Conservation (phyloP, 1,139 yeast species). For the Blastobotrys ciferrii region DNA sequence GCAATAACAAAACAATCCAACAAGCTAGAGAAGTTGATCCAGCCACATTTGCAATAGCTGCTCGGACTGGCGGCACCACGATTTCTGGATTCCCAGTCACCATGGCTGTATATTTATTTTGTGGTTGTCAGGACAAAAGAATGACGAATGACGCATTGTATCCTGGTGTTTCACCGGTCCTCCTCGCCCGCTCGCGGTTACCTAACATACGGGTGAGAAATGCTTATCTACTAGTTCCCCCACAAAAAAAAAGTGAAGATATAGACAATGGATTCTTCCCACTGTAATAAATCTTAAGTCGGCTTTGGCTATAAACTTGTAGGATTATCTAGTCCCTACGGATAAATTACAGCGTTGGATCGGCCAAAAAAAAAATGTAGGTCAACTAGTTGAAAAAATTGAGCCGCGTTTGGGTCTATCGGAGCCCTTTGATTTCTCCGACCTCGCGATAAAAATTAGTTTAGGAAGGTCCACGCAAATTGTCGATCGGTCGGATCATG, state of each 20-base stretch:
- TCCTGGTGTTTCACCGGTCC: background rate
- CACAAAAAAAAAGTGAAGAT: background rate
- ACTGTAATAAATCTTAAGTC: too few species aligned
- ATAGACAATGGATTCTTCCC: too few species aligned
- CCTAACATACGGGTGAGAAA: background rate
- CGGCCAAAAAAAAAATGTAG: too few species aligned
- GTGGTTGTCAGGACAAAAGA: background rate
- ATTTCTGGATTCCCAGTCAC: constrained; percentile 9
- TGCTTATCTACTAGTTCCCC: background rate
- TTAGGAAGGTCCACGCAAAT: too few species aligned
- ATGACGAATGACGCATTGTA: background rate
- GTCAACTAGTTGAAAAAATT: too few species aligned
- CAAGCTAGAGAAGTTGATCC: constrained; percentile 61
- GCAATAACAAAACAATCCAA: constrained; percentile 77
- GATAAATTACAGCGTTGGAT: too few species aligned
- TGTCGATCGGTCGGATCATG: too few species aligned
- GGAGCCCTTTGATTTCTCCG: too few species aligned
- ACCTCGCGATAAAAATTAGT: too few species aligned
- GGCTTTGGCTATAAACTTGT: too few species aligned
- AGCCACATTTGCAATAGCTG: constrained; percentile 56
- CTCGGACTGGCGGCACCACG: constrained; percentile 33
- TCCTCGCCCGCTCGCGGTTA: background rate
- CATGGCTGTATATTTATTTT: background rate
- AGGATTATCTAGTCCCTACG: too few species aligned
- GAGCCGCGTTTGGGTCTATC: too few species aligned